phyloP scores from a whole-genome alignment of 1,284 basidiomycete species.

The Afroboletus lepidellus region DNA sequence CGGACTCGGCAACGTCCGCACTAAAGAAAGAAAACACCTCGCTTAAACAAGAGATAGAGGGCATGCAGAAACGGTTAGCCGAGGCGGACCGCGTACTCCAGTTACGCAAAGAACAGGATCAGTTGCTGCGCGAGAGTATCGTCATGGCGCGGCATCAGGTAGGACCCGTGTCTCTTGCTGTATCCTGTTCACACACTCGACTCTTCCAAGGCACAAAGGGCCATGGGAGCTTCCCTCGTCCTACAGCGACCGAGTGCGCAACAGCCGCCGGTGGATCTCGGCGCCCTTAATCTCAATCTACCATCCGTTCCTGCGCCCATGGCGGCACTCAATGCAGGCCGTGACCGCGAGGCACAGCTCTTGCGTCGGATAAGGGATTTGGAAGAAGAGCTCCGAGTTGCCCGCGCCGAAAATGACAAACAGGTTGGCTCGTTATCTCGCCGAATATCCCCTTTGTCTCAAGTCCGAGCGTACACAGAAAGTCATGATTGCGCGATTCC shows the following conservation, averaged over 20 bases:
- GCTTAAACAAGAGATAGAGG: conserved; percentile 59
- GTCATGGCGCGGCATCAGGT: conserved; percentile 77
- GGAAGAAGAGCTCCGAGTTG: conserved; percentile 70
- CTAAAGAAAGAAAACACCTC: conserved; percentile 64
- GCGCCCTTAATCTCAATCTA: conserved; percentile 53
- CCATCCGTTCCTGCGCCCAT: conserved; percentile 48
- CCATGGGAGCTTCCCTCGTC: conserved; percentile 64
- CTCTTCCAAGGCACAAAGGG: conserved; percentile 62
- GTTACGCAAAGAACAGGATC: conserved; percentile 71
- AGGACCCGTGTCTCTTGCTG: background rate
- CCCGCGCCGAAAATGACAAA: conserved; percentile 77
- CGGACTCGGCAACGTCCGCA: conserved; percentile 46
- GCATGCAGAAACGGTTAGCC: conserved; percentile 54
- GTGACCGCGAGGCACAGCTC: conserved; percentile 66
- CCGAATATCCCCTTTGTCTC: conserved; percentile 9
- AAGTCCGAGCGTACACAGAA: conserved; percentile 49
- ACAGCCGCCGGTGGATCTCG: conserved; percentile 45
- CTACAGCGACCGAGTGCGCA: conserved; percentile 45
- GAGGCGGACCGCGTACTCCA: conserved; percentile 60
- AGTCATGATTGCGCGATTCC: conserved; percentile 80
- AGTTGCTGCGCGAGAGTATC: conserved; percentile 74
- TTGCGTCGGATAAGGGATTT: conserved; percentile 53
- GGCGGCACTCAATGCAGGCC: conserved; percentile 46
- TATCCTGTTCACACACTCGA: background rate
- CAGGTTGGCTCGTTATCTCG: conserved; percentile 50